Evolutionary conservation across 1,284 basidiomycete genomes (phyloP).

Genomic region (Papiliotrema fonsecae): DNA sequence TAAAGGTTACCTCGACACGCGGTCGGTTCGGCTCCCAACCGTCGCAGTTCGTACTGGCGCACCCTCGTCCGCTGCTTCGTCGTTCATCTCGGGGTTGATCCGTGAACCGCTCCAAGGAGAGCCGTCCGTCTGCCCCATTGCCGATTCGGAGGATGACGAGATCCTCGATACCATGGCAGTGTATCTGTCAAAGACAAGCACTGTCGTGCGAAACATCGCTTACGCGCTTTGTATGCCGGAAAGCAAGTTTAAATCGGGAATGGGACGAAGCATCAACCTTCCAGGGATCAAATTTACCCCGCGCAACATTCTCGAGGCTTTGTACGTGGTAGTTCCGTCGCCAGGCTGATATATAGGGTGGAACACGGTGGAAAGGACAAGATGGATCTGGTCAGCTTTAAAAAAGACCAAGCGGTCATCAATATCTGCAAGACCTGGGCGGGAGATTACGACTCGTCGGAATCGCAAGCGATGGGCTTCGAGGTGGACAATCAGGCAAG

Average conservation of each 20-base stretch:
- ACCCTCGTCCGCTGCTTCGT: constrained; percentile 58
- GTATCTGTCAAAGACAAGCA: constrained; percentile 56
- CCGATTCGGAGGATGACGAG: constrained; percentile 32
- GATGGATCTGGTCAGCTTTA: constrained; percentile 42
- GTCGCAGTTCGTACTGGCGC: constrained; percentile 58
- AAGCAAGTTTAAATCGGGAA: constrained; percentile 31
- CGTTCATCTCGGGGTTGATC: constrained; percentile 62
- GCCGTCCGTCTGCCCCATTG: constrained; percentile 55
- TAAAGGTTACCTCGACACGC: constrained; percentile 57
- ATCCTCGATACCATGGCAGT: constrained; percentile 51
- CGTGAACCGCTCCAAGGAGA: constrained; percentile 60
- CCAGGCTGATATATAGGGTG: constrained; percentile 12
- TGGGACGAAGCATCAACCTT: constrained; percentile 41
- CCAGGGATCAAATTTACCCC: constrained; percentile 48
- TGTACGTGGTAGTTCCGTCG: constrained; percentile 24
- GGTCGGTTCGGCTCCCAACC: constrained; percentile 60
- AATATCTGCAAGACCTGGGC: constrained; percentile 48
- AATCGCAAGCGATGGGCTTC: constrained; percentile 38
- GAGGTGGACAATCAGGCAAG: constrained; percentile 40
- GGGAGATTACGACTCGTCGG: constrained; percentile 41
- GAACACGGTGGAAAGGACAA: constrained; percentile 45
- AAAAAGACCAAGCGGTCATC: constrained; percentile 43
- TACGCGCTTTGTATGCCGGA: constrained; percentile 45
- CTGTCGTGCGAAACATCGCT: constrained; percentile 49
- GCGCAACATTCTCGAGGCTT: constrained; percentile 44